phyloP scores from a whole-genome alignment of 208 protist species.

The Phytomonas francai region DNA sequence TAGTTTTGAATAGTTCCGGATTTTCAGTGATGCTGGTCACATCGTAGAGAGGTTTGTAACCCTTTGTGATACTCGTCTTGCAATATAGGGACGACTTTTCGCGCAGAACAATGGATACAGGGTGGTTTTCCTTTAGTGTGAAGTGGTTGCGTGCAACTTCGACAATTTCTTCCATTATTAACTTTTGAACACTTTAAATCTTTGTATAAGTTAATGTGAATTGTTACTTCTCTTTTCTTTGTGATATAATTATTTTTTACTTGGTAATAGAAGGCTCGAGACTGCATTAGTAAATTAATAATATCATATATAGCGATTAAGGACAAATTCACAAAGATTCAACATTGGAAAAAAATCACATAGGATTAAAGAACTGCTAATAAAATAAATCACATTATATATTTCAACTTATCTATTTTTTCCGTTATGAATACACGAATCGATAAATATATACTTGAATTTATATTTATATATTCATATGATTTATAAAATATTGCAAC shows the following conservation, averaged over 20 bases:
- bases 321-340: not conserved
- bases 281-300: not conserved
- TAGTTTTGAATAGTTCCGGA: constrained; percentile 44
- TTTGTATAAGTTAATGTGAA: not conserved
- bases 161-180: constrained; percentile 13
- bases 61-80: constrained; percentile 12
- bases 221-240: not conserved
- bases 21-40: constrained; percentile 76
- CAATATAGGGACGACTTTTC: constrained; percentile 13
- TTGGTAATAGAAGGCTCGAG: not conserved
- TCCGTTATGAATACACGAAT: constrained; percentile 2
- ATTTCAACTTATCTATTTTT: constrained; percentile 12
- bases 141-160: constrained; percentile 31
- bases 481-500: no score
- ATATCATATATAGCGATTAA: not conserved
- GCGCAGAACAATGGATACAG: constrained; percentile 21
- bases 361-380: not conserved
- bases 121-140: constrained; percentile 25
- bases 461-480: not conserved
- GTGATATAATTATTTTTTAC: not conserved
- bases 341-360: not conserved
- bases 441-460: constrained; percentile 5
- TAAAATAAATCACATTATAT: constrained; percentile 2
- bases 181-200: not conserved
- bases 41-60: constrained; percentile 57